A percentile compares a stretch with the other conserved stretches of the same genome.
Conservation (phyloP, 2,329 filamentous ascomycete genomes). For the Penicillium sp. region DNA sequence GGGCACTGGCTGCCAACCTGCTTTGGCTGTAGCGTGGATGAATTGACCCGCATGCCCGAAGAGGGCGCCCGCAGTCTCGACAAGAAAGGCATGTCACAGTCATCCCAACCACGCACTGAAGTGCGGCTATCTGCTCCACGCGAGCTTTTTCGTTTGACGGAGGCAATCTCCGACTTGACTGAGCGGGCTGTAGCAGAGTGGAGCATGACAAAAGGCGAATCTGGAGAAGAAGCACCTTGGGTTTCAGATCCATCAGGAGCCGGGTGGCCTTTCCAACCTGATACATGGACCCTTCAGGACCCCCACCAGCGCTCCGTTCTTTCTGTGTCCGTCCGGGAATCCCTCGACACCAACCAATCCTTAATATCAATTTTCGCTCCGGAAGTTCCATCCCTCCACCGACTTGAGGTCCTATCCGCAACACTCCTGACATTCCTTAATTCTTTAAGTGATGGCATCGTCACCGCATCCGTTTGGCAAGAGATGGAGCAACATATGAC, state of each 20-base stretch:
- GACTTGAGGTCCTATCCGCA: slow-evolving; percentile 73
- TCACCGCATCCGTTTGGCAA: slow-evolving; percentile 70
- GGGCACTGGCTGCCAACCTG: slow-evolving; percentile 78
- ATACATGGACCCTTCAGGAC: slow-evolving; percentile 49
- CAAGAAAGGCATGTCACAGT: slow-evolving; percentile 21
- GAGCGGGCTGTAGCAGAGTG: slow-evolving; percentile 62
- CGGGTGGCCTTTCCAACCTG: slow-evolving; percentile 61
- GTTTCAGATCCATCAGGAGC: slow-evolving; percentile 41
- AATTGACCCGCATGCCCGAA: slow-evolving; percentile 82
- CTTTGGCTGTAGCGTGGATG: slow-evolving; percentile 83
- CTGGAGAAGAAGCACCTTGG: slow-evolving; percentile 50
- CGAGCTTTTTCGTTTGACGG: slow-evolving; percentile 86
- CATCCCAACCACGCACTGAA: slow-evolving; percentile 40
- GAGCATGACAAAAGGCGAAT: slow-evolving; percentile 55
- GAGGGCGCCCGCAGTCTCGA: slow-evolving; percentile 69
- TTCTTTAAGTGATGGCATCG: slow-evolving; percentile 75
- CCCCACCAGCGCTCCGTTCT: slow-evolving; percentile 44
- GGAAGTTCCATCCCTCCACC: slow-evolving; percentile 63
- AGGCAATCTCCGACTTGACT: slow-evolving; percentile 66
- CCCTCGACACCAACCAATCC: slow-evolving; percentile 69
- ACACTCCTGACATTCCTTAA: slow-evolving; percentile 72
- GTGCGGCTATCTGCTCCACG: slow-evolving; percentile 75
- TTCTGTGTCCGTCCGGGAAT: slow-evolving; percentile 54
- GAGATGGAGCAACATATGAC: slow-evolving; percentile 62
- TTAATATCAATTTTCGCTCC: slow-evolving; percentile 63